Base-by-base conservation (phyloP, 73 alveolate genomes). In the Durusdinium trenchii region DNA sequence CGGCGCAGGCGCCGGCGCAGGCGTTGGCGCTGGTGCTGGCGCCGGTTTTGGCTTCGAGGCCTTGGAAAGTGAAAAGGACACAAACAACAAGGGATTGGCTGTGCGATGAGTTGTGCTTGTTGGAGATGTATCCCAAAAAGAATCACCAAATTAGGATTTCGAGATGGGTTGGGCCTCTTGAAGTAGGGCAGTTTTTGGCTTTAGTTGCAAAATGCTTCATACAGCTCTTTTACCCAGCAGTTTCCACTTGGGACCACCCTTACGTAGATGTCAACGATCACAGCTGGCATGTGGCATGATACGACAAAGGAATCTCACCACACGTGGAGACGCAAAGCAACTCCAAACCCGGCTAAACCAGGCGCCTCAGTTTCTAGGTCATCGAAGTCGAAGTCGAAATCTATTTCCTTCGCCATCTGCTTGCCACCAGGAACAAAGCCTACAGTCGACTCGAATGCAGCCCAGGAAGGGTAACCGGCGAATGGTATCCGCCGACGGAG, bases 391-490 rank as follows among this genome's bases (percentile, higher is more conserved):
- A 94, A 94, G 76, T 94, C 99, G 67, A 94, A 94, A 83, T 94
- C 99, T 81, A 94, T 94, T 57, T 94, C 93, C 83, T 94, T 94
- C 93, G 99, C 99, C 99, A 69, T 91, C 89, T 91, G 98, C 82
- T 91, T 91, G 78, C 89, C 67, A 3, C 95, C 95, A 5, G 95
- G 86, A 36, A 54, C 98, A 36, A 91, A 91, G 75, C 98, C 98
- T 91, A 38, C 45, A 54, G 64, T 54, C 64, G 64, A 12, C 20
- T 54, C 64, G 64, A 20, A 54, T 54, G 28, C 64, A 54, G 28
- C 64, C 64, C 64, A 20, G 20, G 20, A 54, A 54, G 28, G 64
- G 9, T 9, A 54, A 54, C 64, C 9, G 28, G 64, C 9, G 64
- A 9, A 9, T 12, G 9, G 64, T 20, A 20, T 54, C 28, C 9